Evolutionary conservation across 2,329 filamentous ascomycete species (phyloP).

Genomic region (Rutstroemia sp.): DNA sequence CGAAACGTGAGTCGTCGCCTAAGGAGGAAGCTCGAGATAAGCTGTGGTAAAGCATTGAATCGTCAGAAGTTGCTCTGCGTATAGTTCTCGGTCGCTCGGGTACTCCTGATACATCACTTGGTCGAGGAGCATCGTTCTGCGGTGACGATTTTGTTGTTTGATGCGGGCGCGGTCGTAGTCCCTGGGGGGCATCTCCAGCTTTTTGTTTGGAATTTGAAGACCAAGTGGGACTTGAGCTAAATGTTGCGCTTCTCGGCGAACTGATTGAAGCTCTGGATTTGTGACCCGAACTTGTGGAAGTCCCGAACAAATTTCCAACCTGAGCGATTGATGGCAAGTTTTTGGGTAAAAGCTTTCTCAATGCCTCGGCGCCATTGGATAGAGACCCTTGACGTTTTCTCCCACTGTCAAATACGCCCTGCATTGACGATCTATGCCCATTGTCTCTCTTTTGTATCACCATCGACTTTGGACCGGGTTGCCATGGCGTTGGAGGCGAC

Average conservation of each 20-base stretch:
- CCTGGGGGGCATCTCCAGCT: not conserved
- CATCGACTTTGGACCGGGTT: slow-evolving; percentile 35
- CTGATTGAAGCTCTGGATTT: slow-evolving; percentile 12
- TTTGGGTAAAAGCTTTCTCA: slow-evolving; percentile 47
- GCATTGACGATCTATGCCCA: slow-evolving; percentile 34
- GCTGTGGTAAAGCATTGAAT: slow-evolving; percentile 68
- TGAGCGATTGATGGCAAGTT: slow-evolving; percentile 42
- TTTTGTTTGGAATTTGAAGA: slow-evolving; percentile 1
- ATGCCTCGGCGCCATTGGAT: slow-evolving; percentile 48
- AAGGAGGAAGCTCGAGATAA: slow-evolving; percentile 75
- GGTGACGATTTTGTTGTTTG: slow-evolving; percentile 12
- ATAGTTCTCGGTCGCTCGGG: slow-evolving; percentile 29
- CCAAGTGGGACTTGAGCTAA: not conserved
- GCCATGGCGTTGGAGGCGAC: slow-evolving; percentile 32
- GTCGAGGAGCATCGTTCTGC: slow-evolving; percentile 4
- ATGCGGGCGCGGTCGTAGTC: not conserved
- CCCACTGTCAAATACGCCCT: slow-evolving; percentile 38
- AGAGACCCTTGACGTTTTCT: slow-evolving; percentile 40
- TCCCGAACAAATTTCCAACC: slow-evolving; percentile 25
- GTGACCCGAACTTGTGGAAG: slow-evolving; percentile 18
- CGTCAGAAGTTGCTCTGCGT: slow-evolving; percentile 63
- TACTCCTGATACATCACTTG: not conserved
- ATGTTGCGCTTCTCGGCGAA: slow-evolving; percentile 1
- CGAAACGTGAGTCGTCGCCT: slow-evolving; percentile 75
- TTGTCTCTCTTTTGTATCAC: slow-evolving; percentile 26